phyloP scores from a whole-genome alignment of 2,329 filamentous ascomycete genomes.

The Fusarium albosuccineum region DNA sequence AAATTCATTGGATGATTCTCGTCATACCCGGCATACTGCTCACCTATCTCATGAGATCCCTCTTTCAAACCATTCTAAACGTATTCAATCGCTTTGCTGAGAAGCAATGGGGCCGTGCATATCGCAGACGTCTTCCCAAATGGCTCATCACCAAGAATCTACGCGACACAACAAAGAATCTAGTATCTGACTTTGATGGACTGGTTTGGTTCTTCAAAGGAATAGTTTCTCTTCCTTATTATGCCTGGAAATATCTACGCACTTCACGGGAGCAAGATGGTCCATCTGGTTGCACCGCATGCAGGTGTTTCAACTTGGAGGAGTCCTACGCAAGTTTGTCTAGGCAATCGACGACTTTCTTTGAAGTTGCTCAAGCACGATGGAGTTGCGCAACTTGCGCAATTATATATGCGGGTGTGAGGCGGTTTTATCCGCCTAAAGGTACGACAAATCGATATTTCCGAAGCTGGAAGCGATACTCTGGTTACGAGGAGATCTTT shows the following conservation, averaged over 20 bases:
- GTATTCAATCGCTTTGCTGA: not conserved
- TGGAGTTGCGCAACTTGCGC: slow-evolving; percentile 10
- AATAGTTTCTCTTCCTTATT: slow-evolving; percentile 1
- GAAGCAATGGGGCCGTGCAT: not conserved
- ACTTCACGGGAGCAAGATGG: not conserved
- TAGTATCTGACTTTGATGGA: not conserved
- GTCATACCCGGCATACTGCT: not conserved
- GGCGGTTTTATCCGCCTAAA: slow-evolving; percentile 8
- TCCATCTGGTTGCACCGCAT: not conserved
- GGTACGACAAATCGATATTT: slow-evolving; percentile 6
- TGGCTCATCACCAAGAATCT: not conserved
- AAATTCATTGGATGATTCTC: not conserved
- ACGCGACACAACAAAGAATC: not conserved
- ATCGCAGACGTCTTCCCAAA: not conserved
- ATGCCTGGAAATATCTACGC: not conserved
- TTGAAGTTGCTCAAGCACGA: not conserved
- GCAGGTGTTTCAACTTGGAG: not conserved
- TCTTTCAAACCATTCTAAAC: not conserved
- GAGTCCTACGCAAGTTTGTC: not conserved
- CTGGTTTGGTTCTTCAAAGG: slow-evolving; percentile 44
- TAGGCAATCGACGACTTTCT: not conserved
- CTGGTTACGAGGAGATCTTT: slow-evolving; percentile 5
- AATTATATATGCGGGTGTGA: slow-evolving; percentile 4
- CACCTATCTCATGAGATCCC: not conserved
- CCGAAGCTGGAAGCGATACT: slow-evolving; percentile 7